Percentiles rank a stretch among this genome's conserved stretches.
Conservation (phyloP, 1,284 basidiomycete species). For the Sporisorium graminicola region DNA sequence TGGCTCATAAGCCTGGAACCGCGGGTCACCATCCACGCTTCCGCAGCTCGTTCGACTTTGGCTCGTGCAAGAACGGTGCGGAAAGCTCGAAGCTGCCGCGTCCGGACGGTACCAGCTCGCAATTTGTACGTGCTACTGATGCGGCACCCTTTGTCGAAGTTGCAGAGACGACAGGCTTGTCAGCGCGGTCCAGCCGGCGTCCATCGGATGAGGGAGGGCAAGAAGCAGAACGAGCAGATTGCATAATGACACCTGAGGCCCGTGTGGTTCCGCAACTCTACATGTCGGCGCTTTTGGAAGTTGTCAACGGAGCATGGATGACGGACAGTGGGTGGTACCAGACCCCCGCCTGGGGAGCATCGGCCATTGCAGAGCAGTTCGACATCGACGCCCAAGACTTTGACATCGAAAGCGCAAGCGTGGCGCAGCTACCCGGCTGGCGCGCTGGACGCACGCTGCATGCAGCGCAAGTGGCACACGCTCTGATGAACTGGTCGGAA, state of each 20-base stretch:
- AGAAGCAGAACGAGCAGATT: background rate
- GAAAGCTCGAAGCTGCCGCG: constrained; percentile 1
- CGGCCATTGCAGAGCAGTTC: constrained; percentile 24
- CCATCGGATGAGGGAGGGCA: constrained; percentile 6
- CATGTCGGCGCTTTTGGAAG: constrained; percentile 37
- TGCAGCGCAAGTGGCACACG: constrained; percentile 33
- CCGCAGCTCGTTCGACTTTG: constrained; percentile 35
- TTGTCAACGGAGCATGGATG: constrained; percentile 46
- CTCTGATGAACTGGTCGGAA: constrained; percentile 50
- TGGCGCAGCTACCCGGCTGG: constrained; percentile 41
- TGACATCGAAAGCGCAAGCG: constrained; percentile 11
- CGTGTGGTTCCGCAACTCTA: constrained; percentile 38
- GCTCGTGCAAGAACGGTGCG: background rate
- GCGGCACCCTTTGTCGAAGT: constrained; percentile 14
- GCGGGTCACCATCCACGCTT: constrained; percentile 17
- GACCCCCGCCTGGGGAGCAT: constrained; percentile 27
- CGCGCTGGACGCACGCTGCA: constrained; percentile 29
- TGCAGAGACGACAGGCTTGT: constrained; percentile 2
- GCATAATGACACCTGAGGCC: background rate
- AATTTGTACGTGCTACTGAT: background rate
- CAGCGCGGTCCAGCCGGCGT: constrained; percentile 20
- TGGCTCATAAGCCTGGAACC: constrained; percentile 3
- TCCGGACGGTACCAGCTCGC: background rate
- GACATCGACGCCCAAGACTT: constrained; percentile 27
- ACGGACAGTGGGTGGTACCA: constrained; percentile 39